Base-by-base conservation (phyloP, 2,329 filamentous ascomycete genomes). In the Neonectria punicea region DNA sequence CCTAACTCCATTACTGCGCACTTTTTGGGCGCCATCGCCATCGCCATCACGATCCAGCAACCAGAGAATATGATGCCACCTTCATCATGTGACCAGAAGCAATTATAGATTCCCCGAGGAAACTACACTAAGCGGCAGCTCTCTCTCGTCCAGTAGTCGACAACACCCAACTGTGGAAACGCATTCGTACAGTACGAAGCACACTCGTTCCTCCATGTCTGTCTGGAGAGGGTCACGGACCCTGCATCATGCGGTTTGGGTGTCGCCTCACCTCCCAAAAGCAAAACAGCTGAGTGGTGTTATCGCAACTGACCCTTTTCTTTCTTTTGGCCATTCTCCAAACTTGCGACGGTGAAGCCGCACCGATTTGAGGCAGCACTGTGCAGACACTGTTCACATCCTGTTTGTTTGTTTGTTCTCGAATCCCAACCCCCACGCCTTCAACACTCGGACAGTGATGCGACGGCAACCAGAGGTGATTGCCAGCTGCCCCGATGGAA, bases 61-160 rank as follows among this genome's bases (percentile, higher is more conserved):
- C 36, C 36, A 39, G 4, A 14, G 6, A 18, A 43, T 46, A 10
- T 43, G 62, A 65, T 53, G 53, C 62, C 53, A 65, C 58, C 58
- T 18, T 51, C 30, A 34, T 53, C 65, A 60, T 62, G 58, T 63
- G 41, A 49, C 51, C 65, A 76, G 64, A 76, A 76, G 74, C 72
- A 76, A 76, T 74, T 74, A 73, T 76, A 73, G 70, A 74, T 76
- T 66, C 63, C 72, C 54, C 74, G 73, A 44, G 74, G 53, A 68
- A 76, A 76, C 74, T 74, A 67, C 67, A 71, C 72, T 74, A 75
- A 54, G 65, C 58, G 61, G 56, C 65, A 58, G 63, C 67, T 32
- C 53, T 46, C 60, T 53, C 65, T 41, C 53, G 53, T 46, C 60
- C 63, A 66, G 56, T 65, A 63, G 41, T 61, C 60, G 56, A 25